Base-by-base conservation (phyloP, 2,329 filamentous ascomycete genomes). In the Beauveria varroae region DNA sequence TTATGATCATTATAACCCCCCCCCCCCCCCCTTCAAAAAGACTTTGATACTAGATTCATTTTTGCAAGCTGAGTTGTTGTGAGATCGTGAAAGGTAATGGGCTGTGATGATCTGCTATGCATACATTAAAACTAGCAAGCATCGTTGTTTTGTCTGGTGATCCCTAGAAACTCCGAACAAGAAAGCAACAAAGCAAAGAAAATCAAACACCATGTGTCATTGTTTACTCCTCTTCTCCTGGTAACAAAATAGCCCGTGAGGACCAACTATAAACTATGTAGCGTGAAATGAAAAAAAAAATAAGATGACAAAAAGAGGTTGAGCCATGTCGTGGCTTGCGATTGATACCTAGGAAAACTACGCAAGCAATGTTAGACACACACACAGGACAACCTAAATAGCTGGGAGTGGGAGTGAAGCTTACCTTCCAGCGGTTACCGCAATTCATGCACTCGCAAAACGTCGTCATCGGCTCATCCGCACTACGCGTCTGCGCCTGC, bases 401-500 rank as follows among this genome's bases (percentile, higher is more conserved):
- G 5, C 34, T 37, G 12, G 12, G 5, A 4, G 1, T 14, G 20
- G 69, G 24, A 40, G 22, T 3, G 6, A 37, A n/a, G 22, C 81
- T 72, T 77, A 87, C 86, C 83, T 89, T 89, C 86, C 86, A 89
- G 60, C 86, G 81, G 70, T 89, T 81, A 53, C 86, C 86, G 69
- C 86, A 89, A 65, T 84, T 79, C 70, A 84, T 85, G 71, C 86
- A 89, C 72, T 88, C 85, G 76, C 86, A 89, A 73, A 89, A 89
- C 41, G 86, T 89, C 64, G 86, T 89, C 86, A 89, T 89, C 67
- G 93, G 93, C 78, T 98, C 95, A 83, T 99, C 95, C 66, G 95
- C 95, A 78, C 86, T 90, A 66, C 95, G 84, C 18, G 95, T 99
- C 81, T 99, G 95, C 5, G 95, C 95, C 78, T 99, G 95, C 54